These are phyloP conservation scores for Francoa sonchifolia DNA, from an alignment of 441 rosid species.

Conservation along the genomic window DNA sequence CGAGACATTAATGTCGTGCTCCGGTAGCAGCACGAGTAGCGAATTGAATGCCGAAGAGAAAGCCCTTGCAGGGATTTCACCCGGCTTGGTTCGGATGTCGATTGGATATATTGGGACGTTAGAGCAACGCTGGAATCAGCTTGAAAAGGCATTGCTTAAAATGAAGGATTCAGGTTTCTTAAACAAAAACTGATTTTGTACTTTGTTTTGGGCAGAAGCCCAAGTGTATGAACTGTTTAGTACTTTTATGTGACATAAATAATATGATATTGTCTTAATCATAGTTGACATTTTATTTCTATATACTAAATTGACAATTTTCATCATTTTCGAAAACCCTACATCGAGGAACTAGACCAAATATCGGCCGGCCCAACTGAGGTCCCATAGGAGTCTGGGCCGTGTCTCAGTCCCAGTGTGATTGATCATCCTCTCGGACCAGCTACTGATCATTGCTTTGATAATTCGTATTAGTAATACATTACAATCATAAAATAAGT, in stretches of 20 bases:
- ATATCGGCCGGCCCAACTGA: too few species aligned
- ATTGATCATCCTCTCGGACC: not conserved
- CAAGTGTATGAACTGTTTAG: too few species aligned
- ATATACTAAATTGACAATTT: too few species aligned
- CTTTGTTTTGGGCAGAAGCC: too few species aligned
- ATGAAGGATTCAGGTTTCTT: slow-evolving; percentile 26
- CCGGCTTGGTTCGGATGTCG: slow-evolving; percentile 80
- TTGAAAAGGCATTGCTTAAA: slow-evolving; percentile 59
- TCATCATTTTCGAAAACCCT: too few species aligned
- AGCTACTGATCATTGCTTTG: slow-evolving; percentile 3
- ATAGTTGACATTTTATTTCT: too few species aligned
- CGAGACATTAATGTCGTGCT: slow-evolving; percentile 89
- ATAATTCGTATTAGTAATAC: too few species aligned
- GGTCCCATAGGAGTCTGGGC: slow-evolving; percentile 1
- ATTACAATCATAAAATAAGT: too few species aligned
- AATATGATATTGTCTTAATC: too few species aligned
- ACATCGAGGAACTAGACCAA: too few species aligned
- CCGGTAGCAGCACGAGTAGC: slow-evolving; percentile 86
- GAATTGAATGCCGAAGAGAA: slow-evolving; percentile 56
- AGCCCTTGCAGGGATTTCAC: slow-evolving; percentile 70
- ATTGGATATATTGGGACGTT: slow-evolving; percentile 66
- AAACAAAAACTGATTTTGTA: slow-evolving; percentile 16
- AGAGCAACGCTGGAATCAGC: slow-evolving; percentile 81
- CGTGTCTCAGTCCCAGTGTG: slow-evolving; percentile 4
- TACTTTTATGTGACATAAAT: too few species aligned